Conservation (phyloP, 257 asterid genomes). For the Plantago elongata region DNA sequence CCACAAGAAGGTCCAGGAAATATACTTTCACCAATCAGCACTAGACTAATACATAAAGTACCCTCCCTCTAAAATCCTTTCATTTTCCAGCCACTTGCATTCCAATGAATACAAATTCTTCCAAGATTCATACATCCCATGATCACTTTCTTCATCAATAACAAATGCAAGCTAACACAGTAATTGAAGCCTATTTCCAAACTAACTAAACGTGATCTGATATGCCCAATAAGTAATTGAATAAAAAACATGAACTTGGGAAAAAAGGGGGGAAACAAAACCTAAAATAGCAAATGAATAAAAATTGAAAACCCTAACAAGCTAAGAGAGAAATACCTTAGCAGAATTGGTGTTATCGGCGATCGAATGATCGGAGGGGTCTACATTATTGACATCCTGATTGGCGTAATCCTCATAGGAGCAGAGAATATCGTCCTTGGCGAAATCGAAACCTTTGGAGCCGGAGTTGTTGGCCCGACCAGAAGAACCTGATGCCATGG, state of each 20-base stretch:
- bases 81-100: neutral
- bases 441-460: constrained; percentile 69
- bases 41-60: neutral
- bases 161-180: neutral
- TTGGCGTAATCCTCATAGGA: constrained; percentile 68
- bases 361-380: constrained; percentile 50
- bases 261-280: too few species aligned
- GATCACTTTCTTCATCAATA: neutral
- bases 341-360: constrained; percentile 28
- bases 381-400: constrained; percentile 57
- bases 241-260: too few species aligned
- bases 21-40: neutral
- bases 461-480: constrained; percentile 46
- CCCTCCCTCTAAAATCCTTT: too few species aligned
- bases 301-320: neutral
- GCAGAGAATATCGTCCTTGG: constrained; percentile 73
- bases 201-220: too few species aligned
- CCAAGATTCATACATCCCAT: neutral
- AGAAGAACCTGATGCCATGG: constrained; percentile 53
- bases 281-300: too few species aligned
- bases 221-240: too few species aligned
- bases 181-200: too few species aligned
- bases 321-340: constrained; percentile 24
- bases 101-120: neutral
- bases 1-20: neutral